phyloP scores from a whole-genome alignment of 495 filamentous ascomycete genomes.

The Paragyromitra xinjiangensis region DNA sequence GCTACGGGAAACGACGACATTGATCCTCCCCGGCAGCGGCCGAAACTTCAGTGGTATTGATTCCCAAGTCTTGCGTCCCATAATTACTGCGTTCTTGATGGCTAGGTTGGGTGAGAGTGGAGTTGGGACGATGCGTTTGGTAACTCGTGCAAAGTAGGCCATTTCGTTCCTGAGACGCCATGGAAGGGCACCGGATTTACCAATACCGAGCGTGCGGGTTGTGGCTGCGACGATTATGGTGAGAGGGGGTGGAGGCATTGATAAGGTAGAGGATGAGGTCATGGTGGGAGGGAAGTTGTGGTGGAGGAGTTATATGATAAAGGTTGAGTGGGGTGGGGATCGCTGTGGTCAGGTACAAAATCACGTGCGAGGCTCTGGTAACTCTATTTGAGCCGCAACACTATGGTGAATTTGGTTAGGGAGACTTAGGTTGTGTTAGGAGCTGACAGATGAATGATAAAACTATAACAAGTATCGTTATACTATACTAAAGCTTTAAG shows the following conservation, averaged over 20 bases:
- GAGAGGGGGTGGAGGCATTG: conserved; percentile 64
- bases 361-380: conserved; percentile 9
- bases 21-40: conserved; percentile 79
- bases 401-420: not conserved
- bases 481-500: not conserved
- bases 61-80: conserved; percentile 97
- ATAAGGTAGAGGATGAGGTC: conserved; percentile 30
- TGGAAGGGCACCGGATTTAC: conserved; percentile 77
- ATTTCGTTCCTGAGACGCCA: conserved; percentile 94
- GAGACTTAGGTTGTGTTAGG: not conserved
- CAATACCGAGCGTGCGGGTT: conserved; percentile 79
- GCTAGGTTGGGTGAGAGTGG: conserved; percentile 32
- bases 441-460: not conserved
- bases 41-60: conserved; percentile 78
- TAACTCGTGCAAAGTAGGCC: conserved; percentile 91
- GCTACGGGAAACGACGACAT: conserved; percentile 77
- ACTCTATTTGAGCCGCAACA: conserved; percentile 25
- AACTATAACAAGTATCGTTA: not conserved
- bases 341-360: not conserved
- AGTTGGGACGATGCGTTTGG: conserved; percentile 67
- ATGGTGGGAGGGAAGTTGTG: not conserved
- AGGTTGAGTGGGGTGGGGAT: not conserved
- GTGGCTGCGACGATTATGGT: conserved; percentile 79
- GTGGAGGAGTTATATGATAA: not conserved
- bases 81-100: conserved; percentile 81